Conservation (phyloP, 768 basidiomycete genomes). For the Vararia minispora region DNA sequence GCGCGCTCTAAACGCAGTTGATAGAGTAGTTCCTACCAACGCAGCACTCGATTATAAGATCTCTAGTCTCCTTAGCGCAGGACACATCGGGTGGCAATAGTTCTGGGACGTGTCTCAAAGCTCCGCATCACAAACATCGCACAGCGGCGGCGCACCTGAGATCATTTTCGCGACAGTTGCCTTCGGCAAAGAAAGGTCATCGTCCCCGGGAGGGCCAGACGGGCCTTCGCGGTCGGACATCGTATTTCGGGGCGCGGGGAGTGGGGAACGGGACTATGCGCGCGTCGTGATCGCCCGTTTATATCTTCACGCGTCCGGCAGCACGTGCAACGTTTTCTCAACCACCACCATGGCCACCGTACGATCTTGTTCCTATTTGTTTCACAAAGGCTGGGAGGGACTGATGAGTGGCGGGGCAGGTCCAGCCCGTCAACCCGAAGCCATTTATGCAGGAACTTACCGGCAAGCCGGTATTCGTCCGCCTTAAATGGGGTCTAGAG, state of each 20-base stretch:
- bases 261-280: slow-evolving; percentile 8
- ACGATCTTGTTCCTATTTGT: slow-evolving; percentile 19
- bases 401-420: slow-evolving; percentile 38
- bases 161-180: slow-evolving; percentile 98
- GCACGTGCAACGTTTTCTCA: slow-evolving; percentile 21
- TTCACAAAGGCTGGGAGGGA: no score
- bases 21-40: slow-evolving; percentile 60
- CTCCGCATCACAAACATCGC: not conserved
- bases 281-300: slow-evolving; percentile 12
- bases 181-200: slow-evolving; percentile 91
- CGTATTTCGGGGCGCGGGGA: slow-evolving; percentile 8
- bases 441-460: slow-evolving; percentile 98
- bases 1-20: not conserved
- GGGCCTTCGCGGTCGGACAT: slow-evolving; percentile 93
- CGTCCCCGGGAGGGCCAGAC: slow-evolving; percentile 58
- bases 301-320: slow-evolving; percentile 18
- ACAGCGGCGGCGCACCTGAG: slow-evolving; percentile 41
- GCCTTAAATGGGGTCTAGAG: slow-evolving; percentile 97
- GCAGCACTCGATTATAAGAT: slow-evolving; percentile 96
- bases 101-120: slow-evolving; percentile 36
- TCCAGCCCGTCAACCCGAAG: slow-evolving; percentile 95
- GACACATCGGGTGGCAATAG: slow-evolving; percentile 78
- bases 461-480: slow-evolving; percentile 91
- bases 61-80: slow-evolving; percentile 93
- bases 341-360: slow-evolving; percentile 58